Base-by-base conservation (phyloP, 1,139 yeast genomes). In the Yamadazyma trypodendri region DNA sequence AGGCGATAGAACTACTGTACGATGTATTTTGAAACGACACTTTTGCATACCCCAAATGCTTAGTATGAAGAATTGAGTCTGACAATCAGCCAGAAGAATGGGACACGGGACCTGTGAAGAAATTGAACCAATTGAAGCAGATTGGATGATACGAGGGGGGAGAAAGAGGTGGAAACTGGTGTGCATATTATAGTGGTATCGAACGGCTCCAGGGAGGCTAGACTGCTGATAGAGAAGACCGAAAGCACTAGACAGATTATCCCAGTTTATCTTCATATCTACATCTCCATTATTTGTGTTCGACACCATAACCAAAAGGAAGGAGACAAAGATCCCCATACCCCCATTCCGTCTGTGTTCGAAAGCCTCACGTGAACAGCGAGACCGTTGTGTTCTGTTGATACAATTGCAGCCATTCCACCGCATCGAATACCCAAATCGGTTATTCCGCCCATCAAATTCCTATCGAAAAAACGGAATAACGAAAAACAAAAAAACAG, bases 11-110 rank as follows among this genome's bases (percentile, higher is more conserved):
- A 51, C 57, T 80, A 43, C 46, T 65, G 40, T 60, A 61, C 58
- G 75, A 30, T 41, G 58, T 56, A 68, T 49, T 51, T 64, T 54
- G 33, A 75, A 68, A 25, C 46, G 76, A 39, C 80, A 49, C 40
- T 69, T 45, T 56, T 66, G 55, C 55, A 70, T 72, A 4, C 92
- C 90, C 1, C 83, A 81, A 50, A 70, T 85, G 79, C 54, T 68
- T 6, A 60, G 68, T 38, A 84, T 84, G 90, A 90, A 1, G 68
- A 65, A 8, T 55, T 69, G 23, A 54, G 68, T 14, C 49, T 54
- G 15, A 65, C 77, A 0, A 67, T 61, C 32, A 51, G 72, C 6
- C 50, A 57, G 6, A 46, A 52, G 23, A 51, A 60, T 22, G 71
- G 69, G 63, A 55, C 24, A 49, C 55, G 9, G 72, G 66, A 6